Evolutionary conservation across 164 flowering plant genomes (phyloP), one percentile per base, ranked within the genome.

Genomic region (Vitis rupestris): DNA sequence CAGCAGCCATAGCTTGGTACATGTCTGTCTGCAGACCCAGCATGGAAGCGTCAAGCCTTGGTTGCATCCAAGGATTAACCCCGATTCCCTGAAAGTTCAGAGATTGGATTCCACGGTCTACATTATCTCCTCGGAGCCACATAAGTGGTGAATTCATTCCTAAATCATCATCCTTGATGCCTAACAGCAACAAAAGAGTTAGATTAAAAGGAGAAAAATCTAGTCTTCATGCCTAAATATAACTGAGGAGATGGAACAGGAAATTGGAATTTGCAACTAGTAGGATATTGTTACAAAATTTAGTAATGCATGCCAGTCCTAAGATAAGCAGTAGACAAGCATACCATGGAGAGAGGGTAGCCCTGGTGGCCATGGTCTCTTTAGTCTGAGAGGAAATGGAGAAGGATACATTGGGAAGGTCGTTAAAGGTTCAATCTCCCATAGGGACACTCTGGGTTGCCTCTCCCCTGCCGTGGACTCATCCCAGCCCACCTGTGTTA

Each of bases 331-430:
- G 50, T 30, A 31, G 13, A 63, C 64, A 71, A 70, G 13, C 69
- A 58, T 81, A 92, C 98, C 97, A 57, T 83, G 80, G 63, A 86
- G 81, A 51, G 97, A 79, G 10, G 96, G 97, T 15, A 90, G 65
- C 13, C 98, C 98, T 0, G 91, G 75, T 0, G 93, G 92, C 99
- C 98, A 93, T 62, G 99, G 97, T n/a, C 99, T 85, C 79, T 92
- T 95, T 8, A 95, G 88, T 74, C 99, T 77, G 15, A 93, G 82
- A 3, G 97, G 92, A 57, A 95, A 95, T 64, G 96, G 83, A 44
- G 99, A 90, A 9, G 97, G 94, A 79, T 94, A 94, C 98, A 94
- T 92, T 0, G 99, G 98, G 70, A 94, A 94, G 50, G 99, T 95
- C 58, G 99, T 91, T 64, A 95, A 70, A 27, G 99, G 99, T 75